These are phyloP conservation scores for Lenzites betulinus DNA, from an alignment of 768 basidiomycete genomes.

Conservation along the genomic window DNA sequence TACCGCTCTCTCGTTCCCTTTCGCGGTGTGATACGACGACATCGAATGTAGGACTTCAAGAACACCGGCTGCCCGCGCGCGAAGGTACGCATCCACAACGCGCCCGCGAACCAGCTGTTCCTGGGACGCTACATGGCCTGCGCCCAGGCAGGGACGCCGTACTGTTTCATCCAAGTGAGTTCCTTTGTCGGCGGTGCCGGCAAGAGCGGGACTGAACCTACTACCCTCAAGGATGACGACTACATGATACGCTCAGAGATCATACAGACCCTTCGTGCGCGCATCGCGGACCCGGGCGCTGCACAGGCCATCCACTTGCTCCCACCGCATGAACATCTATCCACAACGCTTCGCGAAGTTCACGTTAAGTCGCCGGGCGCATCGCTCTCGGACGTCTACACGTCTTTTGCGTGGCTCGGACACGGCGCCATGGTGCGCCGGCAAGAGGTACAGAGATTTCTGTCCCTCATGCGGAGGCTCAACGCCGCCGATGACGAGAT, in stretches of 20 bases:
- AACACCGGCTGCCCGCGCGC: constrained; percentile 42
- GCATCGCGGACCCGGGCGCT: constrained; percentile 33
- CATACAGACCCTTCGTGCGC: constrained; percentile 49
- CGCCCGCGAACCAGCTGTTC: constrained; percentile 58
- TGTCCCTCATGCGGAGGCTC: constrained; percentile 47
- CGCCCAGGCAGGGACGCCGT: constrained; percentile 47
- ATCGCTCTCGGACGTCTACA: constrained; percentile 41
- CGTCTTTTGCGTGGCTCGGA: constrained; percentile 68
- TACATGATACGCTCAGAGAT: constrained; percentile 61
- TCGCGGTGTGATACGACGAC: not conserved
- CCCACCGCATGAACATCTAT: constrained; percentile 63
- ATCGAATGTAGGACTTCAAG: constrained; percentile 38
- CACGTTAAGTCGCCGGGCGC: constrained; percentile 26
- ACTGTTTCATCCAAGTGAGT: constrained; percentile 64
- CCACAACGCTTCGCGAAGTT: constrained; percentile 50
- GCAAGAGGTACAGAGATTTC: constrained; percentile 46
- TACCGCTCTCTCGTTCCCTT: not conserved
- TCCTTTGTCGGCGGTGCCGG: not conserved
- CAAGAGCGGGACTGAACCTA: not conserved
- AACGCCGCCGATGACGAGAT: constrained; percentile 50
- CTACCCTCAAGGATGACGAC: constrained; percentile 61
- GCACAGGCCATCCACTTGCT: constrained; percentile 50
- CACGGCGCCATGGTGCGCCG: constrained; percentile 58
- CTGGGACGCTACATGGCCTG: constrained; percentile 65
- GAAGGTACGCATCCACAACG: constrained; percentile 57